Conservation (phyloP, 2,329 filamentous ascomycete genomes). For the Aspergillus novoparasiticus region DNA sequence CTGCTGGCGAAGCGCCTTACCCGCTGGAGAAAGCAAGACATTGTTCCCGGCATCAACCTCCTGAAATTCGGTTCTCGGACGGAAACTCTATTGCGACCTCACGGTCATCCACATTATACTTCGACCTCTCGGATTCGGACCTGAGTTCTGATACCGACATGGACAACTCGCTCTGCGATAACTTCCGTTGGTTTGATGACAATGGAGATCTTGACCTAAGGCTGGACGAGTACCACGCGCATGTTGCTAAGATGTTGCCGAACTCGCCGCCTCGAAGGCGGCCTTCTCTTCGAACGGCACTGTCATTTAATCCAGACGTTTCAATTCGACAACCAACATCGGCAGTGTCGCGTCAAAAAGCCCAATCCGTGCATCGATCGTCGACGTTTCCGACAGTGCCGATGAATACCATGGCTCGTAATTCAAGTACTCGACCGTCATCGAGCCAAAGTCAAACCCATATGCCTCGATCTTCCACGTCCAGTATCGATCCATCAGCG, state of each 20-base stretch:
- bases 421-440: constrained; percentile 44
- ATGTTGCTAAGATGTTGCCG: constrained; percentile 55
- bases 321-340: constrained; percentile 52
- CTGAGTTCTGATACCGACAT: constrained; percentile 41
- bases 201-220: constrained; percentile 71
- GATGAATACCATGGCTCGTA: constrained; percentile 30
- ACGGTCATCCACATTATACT: constrained; percentile 28
- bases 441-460: constrained; percentile 54
- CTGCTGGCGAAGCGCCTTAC: constrained; percentile 56
- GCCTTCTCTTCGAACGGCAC: constrained; percentile 68
- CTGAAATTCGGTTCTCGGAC: background rate
- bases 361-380: constrained; percentile 48
- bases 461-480: constrained; percentile 55
- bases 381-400: constrained; percentile 32
- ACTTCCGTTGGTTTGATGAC: constrained; percentile 74
- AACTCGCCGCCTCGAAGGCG: constrained; percentile 36
- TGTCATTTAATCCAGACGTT: constrained; percentile 70
- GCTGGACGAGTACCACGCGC: constrained; percentile 71
- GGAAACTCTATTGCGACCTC: constrained; percentile 5
- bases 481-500: constrained; percentile 69
- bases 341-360: constrained; percentile 45
- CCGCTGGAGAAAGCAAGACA: background rate
- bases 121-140: constrained; percentile 23
- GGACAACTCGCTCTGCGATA: constrained; percentile 64
- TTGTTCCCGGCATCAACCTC: too few relatives aligned